A percentile compares a stretch with the other conserved stretches of the same genome.
Evolutionary conservation across 2,329 filamentous ascomycete species (phyloP).

Genomic region (Aspergillus quadrilineatus): DNA sequence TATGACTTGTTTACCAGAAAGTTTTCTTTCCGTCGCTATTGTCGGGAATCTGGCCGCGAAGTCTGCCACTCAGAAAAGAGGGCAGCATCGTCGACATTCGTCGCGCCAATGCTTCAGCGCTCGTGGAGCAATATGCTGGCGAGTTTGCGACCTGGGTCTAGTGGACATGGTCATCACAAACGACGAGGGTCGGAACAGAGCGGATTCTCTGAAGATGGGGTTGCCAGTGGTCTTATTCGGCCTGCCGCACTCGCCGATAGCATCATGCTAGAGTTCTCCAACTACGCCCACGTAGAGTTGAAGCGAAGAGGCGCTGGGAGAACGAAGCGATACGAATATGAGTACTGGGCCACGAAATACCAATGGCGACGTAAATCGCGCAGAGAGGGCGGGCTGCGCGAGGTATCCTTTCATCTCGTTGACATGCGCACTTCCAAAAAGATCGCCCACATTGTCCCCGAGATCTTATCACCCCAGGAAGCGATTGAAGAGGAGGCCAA

Average conservation of each 20-base stretch:
- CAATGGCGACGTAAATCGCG: constrained; percentile 75
- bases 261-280: constrained; percentile 91
- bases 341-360: constrained; percentile 89
- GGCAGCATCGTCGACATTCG: constrained; percentile 56
- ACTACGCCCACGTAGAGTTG: constrained; percentile 90
- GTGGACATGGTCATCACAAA: constrained; percentile 51
- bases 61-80: constrained; percentile 75
- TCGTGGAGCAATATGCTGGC: constrained; percentile 62
- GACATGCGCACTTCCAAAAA: constrained; percentile 63
- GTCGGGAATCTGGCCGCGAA: constrained; percentile 87
- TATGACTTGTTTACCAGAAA: constrained; percentile 82
- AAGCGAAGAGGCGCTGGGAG: constrained; percentile 65
- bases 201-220: constrained; percentile 29
- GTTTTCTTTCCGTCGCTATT: constrained; percentile 89
- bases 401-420: constrained; percentile 77
- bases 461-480: constrained; percentile 70
- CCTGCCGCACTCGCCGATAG: constrained; percentile 64
- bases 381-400: constrained; percentile 62
- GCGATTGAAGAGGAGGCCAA: constrained; percentile 69
- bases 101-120: constrained; percentile 55
- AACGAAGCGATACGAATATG: constrained; percentile 80
- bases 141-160: constrained; percentile 56
- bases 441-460: constrained; percentile 82
- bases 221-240: constrained; percentile 14
- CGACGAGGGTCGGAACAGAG: constrained; percentile 59